phyloP scores from a whole-genome alignment of 257 asterid species.

The Hygrophila difformis region DNA sequence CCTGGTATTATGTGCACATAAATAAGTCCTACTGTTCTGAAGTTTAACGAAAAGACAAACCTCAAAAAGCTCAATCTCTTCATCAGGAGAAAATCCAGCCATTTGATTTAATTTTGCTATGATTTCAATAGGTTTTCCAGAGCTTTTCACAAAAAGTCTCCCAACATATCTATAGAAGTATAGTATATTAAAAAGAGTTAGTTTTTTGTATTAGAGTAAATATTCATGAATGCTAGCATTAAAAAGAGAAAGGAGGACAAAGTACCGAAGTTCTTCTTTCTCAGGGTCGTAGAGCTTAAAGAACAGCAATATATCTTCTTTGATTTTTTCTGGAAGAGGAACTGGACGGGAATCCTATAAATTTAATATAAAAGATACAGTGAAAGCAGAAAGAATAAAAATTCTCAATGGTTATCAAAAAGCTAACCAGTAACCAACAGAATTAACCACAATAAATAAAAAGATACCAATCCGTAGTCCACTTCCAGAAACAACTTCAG shows the following conservation, averaged over 20 bases:
- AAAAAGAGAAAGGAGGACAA: not conserved
- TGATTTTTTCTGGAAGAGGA: conserved; percentile 76
- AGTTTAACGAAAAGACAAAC: conserved; percentile 28
- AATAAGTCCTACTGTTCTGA: not conserved
- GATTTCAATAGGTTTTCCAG: conserved; percentile 73
- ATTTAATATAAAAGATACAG: conserved; percentile 10
- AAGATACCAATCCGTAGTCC: conserved; percentile 57
- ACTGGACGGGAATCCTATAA: conserved; percentile 52
- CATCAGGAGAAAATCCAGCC: conserved; percentile 86
- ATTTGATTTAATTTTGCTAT: conserved; percentile 60
- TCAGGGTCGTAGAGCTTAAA: conserved; percentile 83
- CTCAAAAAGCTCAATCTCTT: conserved; percentile 93
- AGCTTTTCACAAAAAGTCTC: conserved; percentile 70
- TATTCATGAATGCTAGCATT: no score
- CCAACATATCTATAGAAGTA: conserved; percentile 56
- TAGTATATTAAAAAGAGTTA: not conserved
- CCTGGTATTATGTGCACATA: not conserved
- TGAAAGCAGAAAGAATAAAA: conserved; percentile 14
- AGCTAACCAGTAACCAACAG: conserved; percentile 2
- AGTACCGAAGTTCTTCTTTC: conserved; percentile 88
- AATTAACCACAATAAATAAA: conserved; percentile 8
- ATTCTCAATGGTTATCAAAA: conserved; percentile 2
- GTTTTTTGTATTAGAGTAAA: not conserved
- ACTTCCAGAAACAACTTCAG: conserved; percentile 86
- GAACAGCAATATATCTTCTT: conserved; percentile 87